A percentile compares a stretch with the other conserved stretches of the same genome.
Conservation (phyloP, 371 early-diverging fungal species). For the Mucor irregularis region DNA sequence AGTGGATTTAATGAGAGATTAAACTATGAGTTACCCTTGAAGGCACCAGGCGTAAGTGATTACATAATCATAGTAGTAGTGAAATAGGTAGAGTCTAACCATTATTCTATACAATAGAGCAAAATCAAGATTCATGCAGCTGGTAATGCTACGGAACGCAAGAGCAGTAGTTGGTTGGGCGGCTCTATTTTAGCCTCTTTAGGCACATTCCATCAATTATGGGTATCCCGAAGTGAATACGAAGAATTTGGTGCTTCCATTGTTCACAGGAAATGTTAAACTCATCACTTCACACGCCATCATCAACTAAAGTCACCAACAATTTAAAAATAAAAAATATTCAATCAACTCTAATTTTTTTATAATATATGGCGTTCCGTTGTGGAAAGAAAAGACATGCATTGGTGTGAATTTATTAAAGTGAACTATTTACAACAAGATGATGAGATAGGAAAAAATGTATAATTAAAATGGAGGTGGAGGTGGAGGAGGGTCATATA, state of each 20-base stretch:
- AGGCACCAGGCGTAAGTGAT: slow-evolving; percentile 74
- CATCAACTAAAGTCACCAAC: neutral
- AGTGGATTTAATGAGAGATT: slow-evolving; percentile 89
- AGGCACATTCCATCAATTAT: slow-evolving; percentile 96
- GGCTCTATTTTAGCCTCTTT: slow-evolving; percentile 95
- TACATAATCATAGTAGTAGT: neutral
- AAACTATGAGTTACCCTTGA: slow-evolving; percentile 65
- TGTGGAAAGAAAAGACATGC: too few species aligned
- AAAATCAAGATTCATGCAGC: slow-evolving; percentile 83
- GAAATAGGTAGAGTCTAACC: neutral
- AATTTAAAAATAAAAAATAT: neutral
- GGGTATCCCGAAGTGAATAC: slow-evolving; percentile 91
- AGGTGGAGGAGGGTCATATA: slow-evolving; percentile 10
- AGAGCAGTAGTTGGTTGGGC: slow-evolving; percentile 93
- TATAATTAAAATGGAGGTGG: neutral
- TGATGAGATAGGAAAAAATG: neutral
- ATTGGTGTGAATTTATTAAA: too few species aligned
- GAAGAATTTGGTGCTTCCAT: slow-evolving; percentile 83
- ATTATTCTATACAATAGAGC: slow-evolving; percentile 38
- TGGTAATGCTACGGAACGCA: slow-evolving; percentile 78
- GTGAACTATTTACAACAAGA: neutral
- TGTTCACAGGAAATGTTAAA: slow-evolving; percentile 87
- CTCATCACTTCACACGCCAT: neutral
- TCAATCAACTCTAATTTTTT: too few species aligned
- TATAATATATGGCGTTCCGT: too few species aligned